Evolutionary conservation across 805 yeast species (phyloP).

Genomic region (Starmerella bombicola): DNA sequence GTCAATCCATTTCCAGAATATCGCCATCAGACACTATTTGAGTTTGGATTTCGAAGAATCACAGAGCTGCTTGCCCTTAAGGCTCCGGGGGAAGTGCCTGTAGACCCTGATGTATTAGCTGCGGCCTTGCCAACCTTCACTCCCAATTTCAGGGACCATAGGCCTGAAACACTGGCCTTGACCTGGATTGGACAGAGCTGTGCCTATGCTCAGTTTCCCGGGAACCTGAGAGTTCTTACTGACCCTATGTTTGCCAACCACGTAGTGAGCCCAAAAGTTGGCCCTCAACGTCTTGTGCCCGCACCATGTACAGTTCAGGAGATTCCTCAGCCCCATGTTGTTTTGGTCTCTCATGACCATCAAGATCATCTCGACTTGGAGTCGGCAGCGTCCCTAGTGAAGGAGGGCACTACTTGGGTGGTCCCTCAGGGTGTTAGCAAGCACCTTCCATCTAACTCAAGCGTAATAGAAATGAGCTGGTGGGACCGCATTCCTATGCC

Average conservation of each 20-base stretch:
- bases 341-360: slow-evolving; percentile 83
- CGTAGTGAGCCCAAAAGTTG: slow-evolving; percentile 49
- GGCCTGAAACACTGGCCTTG: slow-evolving; percentile 37
- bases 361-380: slow-evolving; percentile 82
- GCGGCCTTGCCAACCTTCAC: slow-evolving; percentile 44
- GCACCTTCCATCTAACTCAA: slow-evolving; percentile 43
- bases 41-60: slow-evolving; percentile 62
- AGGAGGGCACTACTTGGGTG: slow-evolving; percentile 56
- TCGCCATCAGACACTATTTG: slow-evolving; percentile 78
- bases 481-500: slow-evolving; percentile 58
- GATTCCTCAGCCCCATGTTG: slow-evolving; percentile 55
- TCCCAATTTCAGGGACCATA: slow-evolving; percentile 36
- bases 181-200: slow-evolving; percentile 96
- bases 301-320: slow-evolving; percentile 55
- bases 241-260: slow-evolving; percentile 71
- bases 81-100: slow-evolving; percentile 50
- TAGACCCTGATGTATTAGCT: slow-evolving; percentile 36
- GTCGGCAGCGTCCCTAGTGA: slow-evolving; percentile 35
- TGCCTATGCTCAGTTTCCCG: slow-evolving; percentile 49
- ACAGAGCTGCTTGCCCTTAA: slow-evolving; percentile 53
- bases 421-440: slow-evolving; percentile 71
- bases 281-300: slow-evolving; percentile 77
- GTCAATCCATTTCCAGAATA: slow-evolving; percentile 88
- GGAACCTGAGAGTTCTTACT: slow-evolving; percentile 62
- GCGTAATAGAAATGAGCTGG: slow-evolving; percentile 76